Percentiles rank a stretch among this genome's conserved stretches.
phyloP scores from a whole-genome alignment of 495 filamentous ascomycete species.

The Daldinia caldariorum region DNA sequence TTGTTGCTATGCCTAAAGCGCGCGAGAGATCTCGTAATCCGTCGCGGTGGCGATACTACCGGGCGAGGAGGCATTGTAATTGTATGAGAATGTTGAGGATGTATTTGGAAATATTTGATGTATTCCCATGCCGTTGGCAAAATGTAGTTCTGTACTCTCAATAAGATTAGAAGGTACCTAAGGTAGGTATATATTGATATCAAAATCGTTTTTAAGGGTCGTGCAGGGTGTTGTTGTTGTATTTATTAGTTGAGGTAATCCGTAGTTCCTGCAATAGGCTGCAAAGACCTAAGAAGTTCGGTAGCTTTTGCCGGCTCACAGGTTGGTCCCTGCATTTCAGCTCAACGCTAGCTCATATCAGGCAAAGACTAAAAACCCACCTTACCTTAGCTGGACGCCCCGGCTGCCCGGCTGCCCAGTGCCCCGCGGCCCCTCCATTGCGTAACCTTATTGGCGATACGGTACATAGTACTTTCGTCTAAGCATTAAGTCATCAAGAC shows the following conservation, averaged over 20 bases:
- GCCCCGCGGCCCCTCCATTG: conserved; percentile 1
- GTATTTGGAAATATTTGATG: conserved; percentile 67
- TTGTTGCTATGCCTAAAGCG: conserved; percentile 53
- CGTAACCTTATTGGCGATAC: neutral
- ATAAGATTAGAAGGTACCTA: neutral
- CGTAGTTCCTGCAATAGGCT: conserved; percentile 9
- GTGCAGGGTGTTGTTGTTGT: neutral
- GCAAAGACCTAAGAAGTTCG: too few relatives aligned
- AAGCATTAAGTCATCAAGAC: neutral
- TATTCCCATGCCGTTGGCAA: conserved; percentile 63
- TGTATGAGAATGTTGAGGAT: conserved; percentile 52
- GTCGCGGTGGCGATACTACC: conserved; percentile 49
- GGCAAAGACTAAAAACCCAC: neutral
- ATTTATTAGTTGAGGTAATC: too few relatives aligned
- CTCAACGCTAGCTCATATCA: neutral
- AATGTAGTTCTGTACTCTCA: neutral
- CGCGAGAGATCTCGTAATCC: conserved; percentile 59
- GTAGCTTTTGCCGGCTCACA: conserved; percentile 3
- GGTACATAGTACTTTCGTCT: neutral
- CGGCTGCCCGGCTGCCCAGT: too few relatives aligned
- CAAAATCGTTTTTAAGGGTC: neutral
- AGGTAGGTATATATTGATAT: neutral
- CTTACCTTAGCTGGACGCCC: neutral
- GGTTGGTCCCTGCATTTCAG: conserved; percentile 29
- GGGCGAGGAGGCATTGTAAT: conserved; percentile 41